A percentile compares a stretch with the other conserved stretches of the same genome.
Evolutionary conservation across 495 filamentous ascomycete species (phyloP).

Genomic region (Aspergillus incahuasiensis): DNA sequence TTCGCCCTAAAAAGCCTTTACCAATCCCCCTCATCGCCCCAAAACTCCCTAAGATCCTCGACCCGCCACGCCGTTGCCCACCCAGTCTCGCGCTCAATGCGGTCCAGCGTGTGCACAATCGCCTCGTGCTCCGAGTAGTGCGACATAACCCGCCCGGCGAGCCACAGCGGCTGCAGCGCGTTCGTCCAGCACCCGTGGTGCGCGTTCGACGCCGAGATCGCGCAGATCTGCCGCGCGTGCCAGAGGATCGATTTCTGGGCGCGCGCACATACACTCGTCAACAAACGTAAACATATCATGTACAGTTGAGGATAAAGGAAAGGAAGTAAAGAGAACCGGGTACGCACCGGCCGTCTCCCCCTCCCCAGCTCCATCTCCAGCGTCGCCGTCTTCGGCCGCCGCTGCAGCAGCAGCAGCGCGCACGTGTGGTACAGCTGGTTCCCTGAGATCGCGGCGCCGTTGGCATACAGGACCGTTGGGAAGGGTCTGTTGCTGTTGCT

Average conservation of each 20-base stretch:
- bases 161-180: slow-evolving; percentile 44
- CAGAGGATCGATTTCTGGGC: slow-evolving; percentile 36
- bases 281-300: no score
- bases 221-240: slow-evolving; percentile 45
- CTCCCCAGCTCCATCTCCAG: no score
- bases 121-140: slow-evolving; percentile 41
- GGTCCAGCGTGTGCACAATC: slow-evolving; percentile 32
- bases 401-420: slow-evolving; percentile 35
- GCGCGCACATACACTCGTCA: no score
- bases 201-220: slow-evolving; percentile 36
- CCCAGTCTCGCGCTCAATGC: slow-evolving; percentile 39
- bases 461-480: slow-evolving; percentile 36
- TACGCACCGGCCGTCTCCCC: no score
- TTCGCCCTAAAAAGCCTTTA: not conserved
- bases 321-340: no score
- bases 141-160: slow-evolving; percentile 42
- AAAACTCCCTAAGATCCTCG: slow-evolving; percentile 39
- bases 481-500: no score
- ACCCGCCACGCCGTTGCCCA: slow-evolving; percentile 43
- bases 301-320: no score
- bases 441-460: slow-evolving; percentile 38
- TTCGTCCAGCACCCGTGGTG: slow-evolving; percentile 44
- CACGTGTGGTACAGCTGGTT: slow-evolving; percentile 44
- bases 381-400: slow-evolving; percentile 34
- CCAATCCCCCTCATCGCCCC: slow-evolving; percentile 30